Conservation (phyloP, 257 asterid species). For the Rubia yunnanensis region DNA sequence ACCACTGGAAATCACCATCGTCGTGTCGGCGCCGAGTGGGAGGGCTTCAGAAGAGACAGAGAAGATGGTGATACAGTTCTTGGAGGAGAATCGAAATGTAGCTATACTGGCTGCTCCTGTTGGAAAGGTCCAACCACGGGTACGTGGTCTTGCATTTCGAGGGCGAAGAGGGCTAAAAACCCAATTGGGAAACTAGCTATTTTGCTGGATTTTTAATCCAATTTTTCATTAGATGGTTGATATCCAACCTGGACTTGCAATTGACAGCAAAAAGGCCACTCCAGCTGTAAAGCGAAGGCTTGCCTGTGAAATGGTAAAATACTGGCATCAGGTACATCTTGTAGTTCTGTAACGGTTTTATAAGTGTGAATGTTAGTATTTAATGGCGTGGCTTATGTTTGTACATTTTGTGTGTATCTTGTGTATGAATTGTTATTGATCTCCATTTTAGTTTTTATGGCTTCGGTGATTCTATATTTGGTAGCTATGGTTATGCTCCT, state of each 20-base stretch:
- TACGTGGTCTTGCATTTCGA: slow-evolving; percentile 60
- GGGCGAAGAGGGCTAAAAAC: slow-evolving; percentile 72
- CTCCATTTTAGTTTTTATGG: background rate
- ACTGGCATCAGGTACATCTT: slow-evolving; percentile 87
- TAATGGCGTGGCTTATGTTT: background rate
- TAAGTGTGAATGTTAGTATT: background rate
- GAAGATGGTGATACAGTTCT: slow-evolving; percentile 64
- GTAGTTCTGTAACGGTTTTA: background rate
- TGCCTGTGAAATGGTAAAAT: slow-evolving; percentile 99
- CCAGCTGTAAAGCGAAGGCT: slow-evolving; percentile 95
- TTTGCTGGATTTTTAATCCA: slow-evolving; percentile 1
- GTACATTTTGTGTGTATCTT: background rate
- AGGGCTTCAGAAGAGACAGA: slow-evolving; percentile 84
- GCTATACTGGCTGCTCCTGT: slow-evolving; percentile 36
- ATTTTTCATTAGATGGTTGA: slow-evolving; percentile 73
- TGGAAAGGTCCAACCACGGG: slow-evolving; percentile 20
- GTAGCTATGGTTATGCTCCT: background rate
- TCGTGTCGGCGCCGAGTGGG: too few relatives aligned
- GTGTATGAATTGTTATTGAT: background rate
- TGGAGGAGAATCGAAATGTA: slow-evolving; percentile 76
- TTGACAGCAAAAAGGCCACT: slow-evolving; percentile 97
- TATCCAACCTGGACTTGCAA: slow-evolving; percentile 96
- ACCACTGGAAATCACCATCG: too few relatives aligned
- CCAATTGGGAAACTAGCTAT: slow-evolving; percentile 82
- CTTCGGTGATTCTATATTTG: background rate